A percentile compares a stretch with the other conserved stretches of the same genome.
Conservation (phyloP, 148 eudicot species). For the Fagopyrum tataricum region DNA sequence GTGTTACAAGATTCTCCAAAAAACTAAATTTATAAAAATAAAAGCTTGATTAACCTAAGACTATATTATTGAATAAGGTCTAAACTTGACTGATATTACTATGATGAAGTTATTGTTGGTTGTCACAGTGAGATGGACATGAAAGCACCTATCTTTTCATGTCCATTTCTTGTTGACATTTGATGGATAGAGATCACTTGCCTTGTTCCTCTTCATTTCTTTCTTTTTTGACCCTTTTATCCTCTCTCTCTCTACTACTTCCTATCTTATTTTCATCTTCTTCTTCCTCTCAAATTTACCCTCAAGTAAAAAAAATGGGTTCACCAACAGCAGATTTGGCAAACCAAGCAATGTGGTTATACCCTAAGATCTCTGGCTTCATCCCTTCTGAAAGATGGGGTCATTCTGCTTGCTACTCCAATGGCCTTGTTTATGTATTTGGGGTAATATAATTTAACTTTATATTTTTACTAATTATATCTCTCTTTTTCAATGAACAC, state of each 20-base stretch:
- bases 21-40: too few relatives aligned
- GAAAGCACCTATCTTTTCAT: conserved; percentile 17
- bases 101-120: conserved; percentile 2
- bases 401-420: conserved; percentile 70
- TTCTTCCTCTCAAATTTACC: conserved; percentile 1
- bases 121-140: conserved; percentile 13
- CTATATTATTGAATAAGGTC: too few relatives aligned
- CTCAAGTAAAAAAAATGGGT: conserved; percentile 28
- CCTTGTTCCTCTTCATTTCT: conserved; percentile 4
- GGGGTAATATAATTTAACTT: conserved; percentile 39
- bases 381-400: conserved; percentile 97
- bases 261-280: not conserved
- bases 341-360: conserved; percentile 78
- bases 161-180: conserved; percentile 8
- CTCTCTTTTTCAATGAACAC: not conserved
- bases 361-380: conserved; percentile 57
- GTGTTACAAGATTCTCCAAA: too few relatives aligned
- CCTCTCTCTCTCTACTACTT: not conserved
- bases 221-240: not conserved
- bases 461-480: not conserved
- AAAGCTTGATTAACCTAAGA: too few relatives aligned
- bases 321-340: conserved; percentile 43
- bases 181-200: conserved; percentile 11
- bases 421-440: conserved; percentile 69
- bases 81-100: too few relatives aligned